Evolutionary conservation across 148 eudicot genomes (phyloP).

Genomic region (Arctostaphylos glauca): DNA sequence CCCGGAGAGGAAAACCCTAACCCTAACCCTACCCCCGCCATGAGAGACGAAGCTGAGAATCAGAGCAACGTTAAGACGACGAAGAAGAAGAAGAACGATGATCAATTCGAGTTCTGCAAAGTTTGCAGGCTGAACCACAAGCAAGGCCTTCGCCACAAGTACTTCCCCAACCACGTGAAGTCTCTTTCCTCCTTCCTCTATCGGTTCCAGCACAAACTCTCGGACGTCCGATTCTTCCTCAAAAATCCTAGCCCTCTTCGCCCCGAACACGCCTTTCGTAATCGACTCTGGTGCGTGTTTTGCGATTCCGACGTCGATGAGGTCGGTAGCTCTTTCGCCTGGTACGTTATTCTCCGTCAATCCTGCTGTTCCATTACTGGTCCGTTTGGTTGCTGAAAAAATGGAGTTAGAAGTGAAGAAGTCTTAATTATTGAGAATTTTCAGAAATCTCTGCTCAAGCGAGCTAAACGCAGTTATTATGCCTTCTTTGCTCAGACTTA

Average conservation of each 20-base stretch:
- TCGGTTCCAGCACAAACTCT: constrained; percentile 59
- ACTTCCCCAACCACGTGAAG: constrained; percentile 59
- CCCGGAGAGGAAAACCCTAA: neutral
- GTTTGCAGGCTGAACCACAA: constrained; percentile 79
- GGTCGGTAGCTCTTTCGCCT: constrained; percentile 35
- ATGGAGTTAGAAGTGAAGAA: neutral
- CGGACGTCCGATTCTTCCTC: constrained; percentile 43
- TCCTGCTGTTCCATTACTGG: neutral
- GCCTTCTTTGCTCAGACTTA: neutral
- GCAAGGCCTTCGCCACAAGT: constrained; percentile 80
- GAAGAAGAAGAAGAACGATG: constrained; percentile 18
- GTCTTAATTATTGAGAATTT: neutral
- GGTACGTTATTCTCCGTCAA: constrained; percentile 35
- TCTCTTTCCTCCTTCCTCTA: constrained; percentile 67
- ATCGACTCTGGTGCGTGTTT: constrained; percentile 76
- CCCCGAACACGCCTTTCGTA: constrained; percentile 31
- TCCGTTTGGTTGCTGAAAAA: neutral
- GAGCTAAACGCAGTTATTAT: neutral
- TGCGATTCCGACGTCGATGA: constrained; percentile 60
- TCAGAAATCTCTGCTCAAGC: neutral
- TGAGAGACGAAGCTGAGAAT: constrained; percentile 19
- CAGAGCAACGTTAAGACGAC: neutral
- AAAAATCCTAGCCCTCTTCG: constrained; percentile 44
- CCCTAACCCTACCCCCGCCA: constrained; percentile 9
- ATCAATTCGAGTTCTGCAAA: constrained; percentile 57